Evolutionary conservation across 352 stramenopile genomes (phyloP), one percentile per base, ranked within the genome.

Genomic region (Pythium myriotylum): DNA sequence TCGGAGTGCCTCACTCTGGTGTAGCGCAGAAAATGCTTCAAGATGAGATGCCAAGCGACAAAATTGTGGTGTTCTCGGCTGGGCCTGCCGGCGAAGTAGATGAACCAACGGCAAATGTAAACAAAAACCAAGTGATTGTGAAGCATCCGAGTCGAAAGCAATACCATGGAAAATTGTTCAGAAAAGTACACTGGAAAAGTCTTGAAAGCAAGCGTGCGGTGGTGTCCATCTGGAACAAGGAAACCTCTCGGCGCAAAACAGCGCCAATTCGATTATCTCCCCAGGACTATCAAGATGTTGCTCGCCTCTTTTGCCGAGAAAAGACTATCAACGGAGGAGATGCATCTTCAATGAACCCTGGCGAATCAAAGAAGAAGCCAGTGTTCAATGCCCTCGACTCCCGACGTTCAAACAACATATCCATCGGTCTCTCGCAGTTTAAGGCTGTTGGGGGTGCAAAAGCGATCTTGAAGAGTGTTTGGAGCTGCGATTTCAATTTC

Each of bases 21-120:
- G 77, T 94, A 6, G 74, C 72, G 29, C 83, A 92, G 55, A 94
- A 94, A 63, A 94, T 94, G 83, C 67, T 77, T 8, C 81, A 92
- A 71, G 82, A 94, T 50, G 75, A 91, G 32, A 79, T 91, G 35
- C 62, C 72, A 29, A 62, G 61, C 3, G 77, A 88, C 29, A 88
- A 78, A 41, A 69, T 94, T 53, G 62, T 71, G 0, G 67, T 77
- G n/a, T 94, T 94, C 56, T 66, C 68, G 16, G 73, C 75, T 27
- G 81, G 77, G 0, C 74, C 81, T 12, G 67, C 73, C 13, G 81
- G 73, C 37, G 17, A 24, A 3, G 24, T 43, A 17, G 45, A 62
- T 13, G 54, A 54, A 13, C 42, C 26, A 42, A 33, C 10, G 29
- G 20, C 27, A 19, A 33, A 29, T 19, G n/a, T 26, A 23, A 14